A percentile compares a stretch with the other conserved stretches of the same genome.
Conservation (phyloP, 1,139 yeast species). For the Hyphopichia buzzinii region DNA sequence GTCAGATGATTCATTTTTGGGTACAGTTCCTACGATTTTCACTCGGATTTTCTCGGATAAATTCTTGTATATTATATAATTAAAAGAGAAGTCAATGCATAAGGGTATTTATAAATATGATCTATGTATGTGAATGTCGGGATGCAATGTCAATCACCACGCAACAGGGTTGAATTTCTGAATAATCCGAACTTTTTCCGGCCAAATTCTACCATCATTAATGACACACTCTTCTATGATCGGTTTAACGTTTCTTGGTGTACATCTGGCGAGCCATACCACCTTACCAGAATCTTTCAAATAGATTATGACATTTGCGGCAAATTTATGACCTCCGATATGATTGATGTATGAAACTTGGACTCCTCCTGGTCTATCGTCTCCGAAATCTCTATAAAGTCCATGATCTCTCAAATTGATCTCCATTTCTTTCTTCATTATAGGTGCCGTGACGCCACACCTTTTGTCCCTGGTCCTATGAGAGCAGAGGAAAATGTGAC, state of each 20-base stretch:
- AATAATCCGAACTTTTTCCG: conserved; percentile 64
- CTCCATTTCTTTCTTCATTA: conserved; percentile 78
- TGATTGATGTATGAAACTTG: conserved; percentile 72
- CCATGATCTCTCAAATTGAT: conserved; percentile 67
- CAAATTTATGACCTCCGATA: conserved; percentile 93
- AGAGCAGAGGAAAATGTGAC: conserved; percentile 78
- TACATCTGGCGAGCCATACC: conserved; percentile 85
- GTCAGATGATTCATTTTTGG: too few species aligned
- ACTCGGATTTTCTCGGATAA: too few species aligned
- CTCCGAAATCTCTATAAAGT: conserved; percentile 70
- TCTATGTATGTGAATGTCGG: too few species aligned
- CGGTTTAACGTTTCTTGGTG: conserved; percentile 71
- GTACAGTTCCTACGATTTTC: too few species aligned
- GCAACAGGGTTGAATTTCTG: conserved; percentile 51
- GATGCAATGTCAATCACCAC: too few species aligned
- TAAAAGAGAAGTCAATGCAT: too few species aligned
- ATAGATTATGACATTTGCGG: conserved; percentile 83
- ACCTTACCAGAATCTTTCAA: conserved; percentile 64
- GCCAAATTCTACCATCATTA: conserved; percentile 66
- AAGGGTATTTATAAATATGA: too few species aligned
- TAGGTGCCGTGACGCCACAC: conserved; percentile 95
- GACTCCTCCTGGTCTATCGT: conserved; percentile 71
- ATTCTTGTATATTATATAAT: too few species aligned
- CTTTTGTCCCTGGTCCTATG: conserved; percentile 89
- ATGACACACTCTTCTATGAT: conserved; percentile 73